Evolutionary conservation across 2,329 filamentous ascomycete species (phyloP).

Genomic region (Hypoxylon sp.): DNA sequence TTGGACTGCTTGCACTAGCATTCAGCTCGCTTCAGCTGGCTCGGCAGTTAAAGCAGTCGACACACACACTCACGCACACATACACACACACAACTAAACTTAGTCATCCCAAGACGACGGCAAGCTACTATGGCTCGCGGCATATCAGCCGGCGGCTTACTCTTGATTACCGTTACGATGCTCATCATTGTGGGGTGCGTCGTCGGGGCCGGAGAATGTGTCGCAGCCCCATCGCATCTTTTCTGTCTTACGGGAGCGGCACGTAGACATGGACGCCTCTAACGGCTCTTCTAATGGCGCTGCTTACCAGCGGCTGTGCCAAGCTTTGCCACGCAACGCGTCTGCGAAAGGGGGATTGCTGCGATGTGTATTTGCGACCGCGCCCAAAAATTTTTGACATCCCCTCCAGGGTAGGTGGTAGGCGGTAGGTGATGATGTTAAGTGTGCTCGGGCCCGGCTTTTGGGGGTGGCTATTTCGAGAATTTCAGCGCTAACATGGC

Average conservation of each 20-base stretch:
- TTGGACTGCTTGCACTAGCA: not conserved
- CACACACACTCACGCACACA: no score
- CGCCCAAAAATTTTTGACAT: not conserved
- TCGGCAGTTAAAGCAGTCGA: slow-evolving; percentile 26
- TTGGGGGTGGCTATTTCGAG: slow-evolving; percentile 34
- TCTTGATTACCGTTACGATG: not conserved
- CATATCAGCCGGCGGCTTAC: slow-evolving; percentile 24
- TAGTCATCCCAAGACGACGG: slow-evolving; percentile 18
- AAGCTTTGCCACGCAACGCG: slow-evolving; percentile 22
- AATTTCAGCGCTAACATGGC: slow-evolving; percentile 19
- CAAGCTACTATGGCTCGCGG: slow-evolving; percentile 9
- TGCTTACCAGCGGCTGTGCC: slow-evolving; percentile 27
- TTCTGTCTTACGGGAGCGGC: slow-evolving; percentile 11
- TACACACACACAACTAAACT: not conserved
- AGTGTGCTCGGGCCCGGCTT: not conserved
- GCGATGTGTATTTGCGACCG: not conserved
- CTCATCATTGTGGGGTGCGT: not conserved
- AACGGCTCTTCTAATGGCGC: slow-evolving; percentile 13
- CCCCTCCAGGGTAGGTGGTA: not conserved
- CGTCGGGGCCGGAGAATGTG: not conserved
- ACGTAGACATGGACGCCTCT: slow-evolving; percentile 3
- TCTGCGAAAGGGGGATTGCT: slow-evolving; percentile 4
- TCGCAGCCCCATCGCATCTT: not conserved
- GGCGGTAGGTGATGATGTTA: not conserved
- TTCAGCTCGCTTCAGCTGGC: slow-evolving; percentile 26